Percentiles rank a stretch among this genome's conserved stretches.
Evolutionary conservation across 192 early-diverging fungal genomes (phyloP).

Genomic region (Backusella tuberculispora): DNA sequence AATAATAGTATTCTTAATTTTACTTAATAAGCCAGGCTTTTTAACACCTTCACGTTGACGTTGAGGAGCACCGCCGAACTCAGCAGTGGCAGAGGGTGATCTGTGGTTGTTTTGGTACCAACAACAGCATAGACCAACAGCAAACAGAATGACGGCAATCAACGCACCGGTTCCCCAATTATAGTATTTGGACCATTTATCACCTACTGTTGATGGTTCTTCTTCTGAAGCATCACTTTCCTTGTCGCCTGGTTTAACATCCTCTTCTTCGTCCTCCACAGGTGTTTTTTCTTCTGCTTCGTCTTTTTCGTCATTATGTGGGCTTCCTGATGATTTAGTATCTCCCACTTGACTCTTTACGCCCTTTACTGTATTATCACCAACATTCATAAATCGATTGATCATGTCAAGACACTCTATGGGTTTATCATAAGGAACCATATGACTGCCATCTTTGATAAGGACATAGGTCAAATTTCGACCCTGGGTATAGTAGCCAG

Average conservation of each 20-base stretch:
- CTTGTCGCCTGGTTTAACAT: neutral
- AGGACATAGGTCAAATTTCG: conserved; percentile 81
- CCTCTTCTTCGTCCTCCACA: neutral
- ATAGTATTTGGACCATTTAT: conserved; percentile 32
- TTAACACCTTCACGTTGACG: conserved; percentile 6
- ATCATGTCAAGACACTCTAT: conserved; percentile 82
- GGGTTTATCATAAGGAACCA: conserved; percentile 91
- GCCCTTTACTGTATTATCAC: conserved; percentile 28
- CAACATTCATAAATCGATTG: conserved; percentile 75
- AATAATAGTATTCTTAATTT: neutral
- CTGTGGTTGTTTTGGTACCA: conserved; percentile 25
- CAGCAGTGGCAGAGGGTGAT: neutral
- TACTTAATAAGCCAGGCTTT: neutral
- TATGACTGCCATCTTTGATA: conserved; percentile 86
- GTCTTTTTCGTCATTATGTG: neutral
- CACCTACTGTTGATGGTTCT: neutral
- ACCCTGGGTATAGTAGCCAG: conserved; percentile 50
- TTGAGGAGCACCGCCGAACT: neutral
- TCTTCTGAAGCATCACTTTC: neutral
- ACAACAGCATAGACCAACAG: conserved; percentile 26
- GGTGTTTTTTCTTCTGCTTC: neutral
- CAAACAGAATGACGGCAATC: conserved; percentile 34
- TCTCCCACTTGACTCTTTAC: conserved; percentile 32
- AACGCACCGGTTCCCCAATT: conserved; percentile 31
- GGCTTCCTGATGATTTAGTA: neutral